These are phyloP conservation scores for Sporothrix luriei DNA, from an alignment of 2,329 filamentous ascomycete species.

Conservation along the genomic window DNA sequence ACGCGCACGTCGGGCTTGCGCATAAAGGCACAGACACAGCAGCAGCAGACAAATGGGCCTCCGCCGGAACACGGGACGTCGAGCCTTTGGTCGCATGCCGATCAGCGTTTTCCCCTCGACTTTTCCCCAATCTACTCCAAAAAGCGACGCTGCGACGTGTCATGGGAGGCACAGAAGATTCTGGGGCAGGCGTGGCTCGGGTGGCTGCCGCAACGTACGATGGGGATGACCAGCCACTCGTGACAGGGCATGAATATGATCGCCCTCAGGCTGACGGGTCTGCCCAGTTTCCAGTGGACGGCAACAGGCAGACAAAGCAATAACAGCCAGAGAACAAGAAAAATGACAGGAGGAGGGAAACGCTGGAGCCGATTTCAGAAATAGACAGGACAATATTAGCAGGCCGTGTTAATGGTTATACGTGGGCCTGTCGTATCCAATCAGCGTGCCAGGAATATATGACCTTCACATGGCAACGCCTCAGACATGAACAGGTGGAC, in stretches of 20 bases:
- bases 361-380: constrained; percentile 26
- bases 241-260: constrained; percentile 24
- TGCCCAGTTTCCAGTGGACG: constrained; percentile 1
- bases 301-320: background rate
- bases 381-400: constrained; percentile 26
- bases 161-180: background rate
- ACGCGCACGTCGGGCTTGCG: background rate
- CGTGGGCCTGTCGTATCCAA: background rate
- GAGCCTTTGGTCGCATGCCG: constrained; percentile 2
- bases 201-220: background rate
- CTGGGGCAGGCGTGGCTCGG: background rate
- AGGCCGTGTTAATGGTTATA: constrained; percentile 1
- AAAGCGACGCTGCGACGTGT: background rate
- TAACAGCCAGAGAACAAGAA: background rate
- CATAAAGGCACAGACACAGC: constrained; percentile 2
- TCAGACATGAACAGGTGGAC: constrained; percentile 33
- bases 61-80: constrained; percentile 24
- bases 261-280: constrained; percentile 20
- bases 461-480: constrained; percentile 9
- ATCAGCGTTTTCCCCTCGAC: background rate
- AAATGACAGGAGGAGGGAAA: constrained; percentile 21
- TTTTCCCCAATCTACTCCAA: constrained; percentile 2
- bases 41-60: background rate
- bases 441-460: background rate
- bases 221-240: background rate